Conservation (phyloP, 352 stramenopile species). For the Phytopythium chamaehyphon region DNA sequence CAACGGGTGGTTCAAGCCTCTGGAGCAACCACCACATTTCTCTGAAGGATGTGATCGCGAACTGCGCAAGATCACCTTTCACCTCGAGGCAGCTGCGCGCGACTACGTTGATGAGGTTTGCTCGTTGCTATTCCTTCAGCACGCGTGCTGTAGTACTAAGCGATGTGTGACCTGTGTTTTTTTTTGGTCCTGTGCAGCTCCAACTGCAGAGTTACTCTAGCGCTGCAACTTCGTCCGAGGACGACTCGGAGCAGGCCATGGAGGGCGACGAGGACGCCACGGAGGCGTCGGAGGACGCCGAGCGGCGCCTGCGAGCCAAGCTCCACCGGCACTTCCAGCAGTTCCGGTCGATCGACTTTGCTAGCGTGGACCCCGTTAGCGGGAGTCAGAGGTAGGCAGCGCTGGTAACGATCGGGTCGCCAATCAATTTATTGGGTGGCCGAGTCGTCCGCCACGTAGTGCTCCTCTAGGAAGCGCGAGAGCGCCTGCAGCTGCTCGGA, state of each 20-base stretch:
- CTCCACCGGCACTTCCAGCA: slow-evolving; percentile 63
- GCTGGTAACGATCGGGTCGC: background rate
- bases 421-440: background rate
- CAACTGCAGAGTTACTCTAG: slow-evolving; percentile 16
- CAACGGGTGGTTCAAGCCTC: slow-evolving; percentile 35
- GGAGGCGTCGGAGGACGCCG: slow-evolving; percentile 22
- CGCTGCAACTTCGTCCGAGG: slow-evolving; percentile 9
- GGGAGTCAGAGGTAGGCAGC: slow-evolving; percentile 5
- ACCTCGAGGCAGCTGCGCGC: slow-evolving; percentile 22
- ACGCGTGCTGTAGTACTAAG: background rate
- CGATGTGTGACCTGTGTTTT: background rate
- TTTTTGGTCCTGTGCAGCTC: slow-evolving; percentile 5
- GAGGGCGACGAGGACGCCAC: slow-evolving; percentile 26
- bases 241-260: slow-evolving; percentile 10
- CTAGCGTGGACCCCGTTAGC: background rate
- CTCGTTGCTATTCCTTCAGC: too few species aligned
- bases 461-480: slow-evolving; percentile 73
- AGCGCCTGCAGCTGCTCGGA: slow-evolving; percentile 72
- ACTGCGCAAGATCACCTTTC: slow-evolving; percentile 23
- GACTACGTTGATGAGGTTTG: slow-evolving; percentile 41
- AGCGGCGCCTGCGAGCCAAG: slow-evolving; percentile 32
- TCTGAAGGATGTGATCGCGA: slow-evolving; percentile 9
- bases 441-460: slow-evolving; percentile 23
- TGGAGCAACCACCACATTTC: slow-evolving; percentile 12
- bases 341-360: slow-evolving; percentile 22